phyloP scores from a whole-genome alignment of 176 grass and related monocot genomes.

The Luzula sylvatica region DNA sequence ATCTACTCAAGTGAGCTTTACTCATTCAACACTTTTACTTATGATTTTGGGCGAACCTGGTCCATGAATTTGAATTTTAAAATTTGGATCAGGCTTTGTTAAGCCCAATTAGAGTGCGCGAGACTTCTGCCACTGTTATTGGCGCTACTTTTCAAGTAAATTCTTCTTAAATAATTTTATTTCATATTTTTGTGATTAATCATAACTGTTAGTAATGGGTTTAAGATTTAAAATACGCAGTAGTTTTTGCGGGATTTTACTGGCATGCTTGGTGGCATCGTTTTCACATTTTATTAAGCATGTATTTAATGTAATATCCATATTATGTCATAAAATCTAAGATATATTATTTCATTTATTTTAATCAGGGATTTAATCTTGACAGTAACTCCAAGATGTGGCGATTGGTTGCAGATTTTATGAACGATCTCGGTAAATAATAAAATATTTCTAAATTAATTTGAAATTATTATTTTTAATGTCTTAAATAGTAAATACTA shows the following conservation, averaged over 20 bases:
- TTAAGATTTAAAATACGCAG: constrained; percentile 38
- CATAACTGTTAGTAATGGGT: not conserved
- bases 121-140: constrained; percentile 86
- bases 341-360: constrained; percentile 5
- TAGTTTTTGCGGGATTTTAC: constrained; percentile 97
- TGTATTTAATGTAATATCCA: not conserved
- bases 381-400: constrained; percentile 91
- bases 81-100: constrained; percentile 70
- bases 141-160: constrained; percentile 98
- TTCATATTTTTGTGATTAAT: not conserved
- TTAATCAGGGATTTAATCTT: constrained; percentile 76
- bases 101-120: constrained; percentile 79
- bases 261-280: constrained; percentile 89
- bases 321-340: too few species aligned
- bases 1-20: constrained; percentile 83
- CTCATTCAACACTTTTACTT: not conserved
- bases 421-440: constrained; percentile 98
- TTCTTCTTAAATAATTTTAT: too few species aligned
- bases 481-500: too few species aligned
- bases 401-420: constrained; percentile 96
- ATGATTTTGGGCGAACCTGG: not conserved
- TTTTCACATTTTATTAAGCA: constrained; percentile 98
- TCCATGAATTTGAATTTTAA: constrained; percentile 9
- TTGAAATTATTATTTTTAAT: too few species aligned
- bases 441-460: too few species aligned